phyloP scores from a whole-genome alignment of 169 alveolate genomes.

The Toxoplasma gondii region DNA sequence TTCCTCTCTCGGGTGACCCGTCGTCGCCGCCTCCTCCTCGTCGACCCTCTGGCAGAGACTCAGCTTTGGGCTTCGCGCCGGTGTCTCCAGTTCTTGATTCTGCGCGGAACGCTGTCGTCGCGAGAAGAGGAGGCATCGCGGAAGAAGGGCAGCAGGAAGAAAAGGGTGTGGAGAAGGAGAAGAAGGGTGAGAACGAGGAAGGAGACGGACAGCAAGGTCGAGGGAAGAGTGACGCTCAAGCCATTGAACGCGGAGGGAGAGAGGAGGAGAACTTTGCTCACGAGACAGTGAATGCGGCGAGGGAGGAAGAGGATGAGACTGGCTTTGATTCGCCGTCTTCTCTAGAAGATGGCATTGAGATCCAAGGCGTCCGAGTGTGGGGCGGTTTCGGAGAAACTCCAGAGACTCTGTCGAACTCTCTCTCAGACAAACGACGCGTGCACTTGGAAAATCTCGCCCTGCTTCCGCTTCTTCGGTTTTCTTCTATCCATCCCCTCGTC shows the following conservation, averaged over 20 bases:
- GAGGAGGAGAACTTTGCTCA: no score
- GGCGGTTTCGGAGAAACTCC: not conserved
- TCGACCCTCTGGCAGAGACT: no score
- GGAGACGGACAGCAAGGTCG: not conserved
- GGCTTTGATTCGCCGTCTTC: not conserved
- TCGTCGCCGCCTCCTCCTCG: no score
- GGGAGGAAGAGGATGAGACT: not conserved
- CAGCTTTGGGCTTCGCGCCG: no score
- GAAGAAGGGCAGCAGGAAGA: not conserved
- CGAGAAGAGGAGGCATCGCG: not conserved
- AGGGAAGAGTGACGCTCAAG: no score
- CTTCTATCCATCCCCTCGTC: slow-evolving; percentile 37
- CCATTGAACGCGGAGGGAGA: no score
- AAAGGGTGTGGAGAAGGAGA: not conserved
- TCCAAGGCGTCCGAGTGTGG: not conserved
- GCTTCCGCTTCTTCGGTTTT: not conserved
- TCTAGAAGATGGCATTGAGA: not conserved
- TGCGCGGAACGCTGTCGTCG: no score
- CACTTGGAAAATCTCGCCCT: slow-evolving; percentile 5
- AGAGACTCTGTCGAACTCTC: not conserved
- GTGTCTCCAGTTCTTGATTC: no score
- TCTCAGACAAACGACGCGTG: not conserved
- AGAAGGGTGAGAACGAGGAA: not conserved
- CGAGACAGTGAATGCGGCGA: not conserved
- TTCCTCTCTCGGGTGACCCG: no score